Base-by-base conservation (phyloP, 306 rosid genomes). In the Prinsepia uniflora region DNA sequence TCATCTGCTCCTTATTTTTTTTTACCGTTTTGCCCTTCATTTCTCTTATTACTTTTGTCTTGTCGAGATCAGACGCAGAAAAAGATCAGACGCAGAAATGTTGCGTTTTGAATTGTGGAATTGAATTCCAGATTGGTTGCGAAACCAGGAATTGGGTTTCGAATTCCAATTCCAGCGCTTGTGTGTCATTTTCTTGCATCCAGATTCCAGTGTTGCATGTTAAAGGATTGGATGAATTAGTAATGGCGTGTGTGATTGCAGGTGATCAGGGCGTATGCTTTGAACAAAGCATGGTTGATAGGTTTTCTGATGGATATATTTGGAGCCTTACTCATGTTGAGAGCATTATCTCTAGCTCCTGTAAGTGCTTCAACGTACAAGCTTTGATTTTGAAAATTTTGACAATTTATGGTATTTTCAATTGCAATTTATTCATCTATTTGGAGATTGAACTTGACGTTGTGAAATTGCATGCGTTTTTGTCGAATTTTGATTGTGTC, bases 261-360 rank as follows among this genome's bases (percentile, higher is more conserved):
- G 98, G 97, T 94, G 70, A 81, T 94, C 76, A 90, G 88, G 82
- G 89, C 96, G 14, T 94, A 94, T 80, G 97, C 90, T 64, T 79
- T 89, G 70, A 90, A 94, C 79, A 90, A 66, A 81, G 74, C 95
- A 22, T 94, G 97, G 97, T 11, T 82, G 84, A 76, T 84, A 20
- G 97, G 98, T 58, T 93, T 93, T 76, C 81, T 90, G 30, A 93
- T 94, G 97, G 98, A 94, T 81, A 90, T 90, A 69, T 83, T 88
- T 78, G 98, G 98, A 65, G 98, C 97, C 50, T 18, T 90, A 20
- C 78, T 93, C 77, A 93, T 93, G 98, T 74, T 93, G 84, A 88
- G 92, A 85, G 98, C 98, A 45, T 67, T 94, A 52, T 85, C 97
- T 79, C 86, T 82, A 45, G 98, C 98, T 82, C 98, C 98, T 82